Percentiles rank a stretch among this genome's conserved stretches.
Evolutionary conservation across 1,139 yeast species (phyloP).

Genomic region (Blastobotrys capitulatus): DNA sequence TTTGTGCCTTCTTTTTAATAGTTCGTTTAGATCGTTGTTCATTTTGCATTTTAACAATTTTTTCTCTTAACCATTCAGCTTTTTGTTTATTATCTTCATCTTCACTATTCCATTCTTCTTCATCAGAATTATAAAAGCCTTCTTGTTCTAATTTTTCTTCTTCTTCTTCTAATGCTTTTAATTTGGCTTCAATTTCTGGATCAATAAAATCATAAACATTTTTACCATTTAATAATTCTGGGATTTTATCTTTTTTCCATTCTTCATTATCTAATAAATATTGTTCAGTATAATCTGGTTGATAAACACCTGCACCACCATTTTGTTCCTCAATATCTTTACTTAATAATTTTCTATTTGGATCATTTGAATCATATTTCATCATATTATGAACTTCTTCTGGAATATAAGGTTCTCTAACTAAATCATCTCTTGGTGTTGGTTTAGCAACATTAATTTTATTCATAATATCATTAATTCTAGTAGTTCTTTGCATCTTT

Average conservation of each 20-base stretch:
- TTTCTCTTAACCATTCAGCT: conserved; percentile 93
- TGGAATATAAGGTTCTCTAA: conserved; percentile 77
- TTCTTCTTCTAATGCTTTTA: conserved; percentile 93
- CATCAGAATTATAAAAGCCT: conserved; percentile 93
- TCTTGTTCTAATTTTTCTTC: conserved; percentile 89
- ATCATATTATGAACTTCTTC: conserved; percentile 57
- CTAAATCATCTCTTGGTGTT: conserved; percentile 76
- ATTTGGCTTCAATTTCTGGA: conserved; percentile 87
- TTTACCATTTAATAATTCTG: conserved; percentile 92
- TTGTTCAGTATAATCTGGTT: conserved; percentile 86
- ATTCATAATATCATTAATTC: conserved; percentile 84
- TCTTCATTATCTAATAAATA: conserved; percentile 90
- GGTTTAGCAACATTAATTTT: conserved; percentile 95
- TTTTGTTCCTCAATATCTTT: conserved; percentile 88
- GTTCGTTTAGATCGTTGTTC: conserved; percentile 86
- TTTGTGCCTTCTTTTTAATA: conserved; percentile 77
- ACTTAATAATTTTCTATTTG: conserved; percentile 74
- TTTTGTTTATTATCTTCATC: conserved; percentile 71
- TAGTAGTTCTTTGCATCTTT: conserved; percentile 88
- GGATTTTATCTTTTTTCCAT: conserved; percentile 97
- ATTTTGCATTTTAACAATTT: conserved; percentile 87
- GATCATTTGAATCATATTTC: conserved; percentile 75
- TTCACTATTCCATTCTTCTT: conserved; percentile 65
- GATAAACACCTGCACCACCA: conserved; percentile 98
- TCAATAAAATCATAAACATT: conserved; percentile 97